Evolutionary conservation across 306 rosid genomes (phyloP), one percentile per base, ranked within the genome.

Genomic region (Ormosia emarginata): DNA sequence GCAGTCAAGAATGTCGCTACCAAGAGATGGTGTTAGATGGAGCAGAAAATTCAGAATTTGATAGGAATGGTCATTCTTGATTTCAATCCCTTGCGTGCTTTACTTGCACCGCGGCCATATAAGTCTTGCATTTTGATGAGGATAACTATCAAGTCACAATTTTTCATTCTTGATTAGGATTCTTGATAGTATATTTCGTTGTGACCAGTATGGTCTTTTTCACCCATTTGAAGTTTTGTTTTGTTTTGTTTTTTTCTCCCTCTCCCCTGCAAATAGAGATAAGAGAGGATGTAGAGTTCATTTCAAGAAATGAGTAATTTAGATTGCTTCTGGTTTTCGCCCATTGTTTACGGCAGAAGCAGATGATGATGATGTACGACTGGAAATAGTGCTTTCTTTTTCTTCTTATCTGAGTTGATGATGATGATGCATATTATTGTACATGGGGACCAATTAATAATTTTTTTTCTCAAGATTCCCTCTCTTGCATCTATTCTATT

Each of bases 1-100:
- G 99, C 85, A 92, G 98, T 78, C 69, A 52, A 1, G 93, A 92
- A 82, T 96, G 99, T 83, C 91, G 99, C 11, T 50, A 85, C 88
- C 77, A 86, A 80, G 99, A 96, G 88, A 96, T 96, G 89, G 59
- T 90, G 33, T 84, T 90, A 53, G 98, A 93, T 63, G 98, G 61
- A 52, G 79, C 30, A 72, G 90, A 89, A 40, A 78, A 53, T 79
- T 85, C 85, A 80, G 87, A 88, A 37, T 81, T 85, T 73, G 88
- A 74, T 52, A 50, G 13, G 82, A 76, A 77, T 47, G 68, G 46
- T 9, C 47, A 55, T 67, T 78, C 58, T 77, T 84, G 59, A 69
- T 40, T 37, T 13, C 58, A 61, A 39, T 13, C n/a, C 7, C 52
- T 32, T 78, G 8, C 61, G 2, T 33, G 14, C n/a, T 66, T 79